These are phyloP conservation scores for Vitis hybrid DNA, from an alignment of 177 flowering plant species.

Conservation along the genomic window DNA sequence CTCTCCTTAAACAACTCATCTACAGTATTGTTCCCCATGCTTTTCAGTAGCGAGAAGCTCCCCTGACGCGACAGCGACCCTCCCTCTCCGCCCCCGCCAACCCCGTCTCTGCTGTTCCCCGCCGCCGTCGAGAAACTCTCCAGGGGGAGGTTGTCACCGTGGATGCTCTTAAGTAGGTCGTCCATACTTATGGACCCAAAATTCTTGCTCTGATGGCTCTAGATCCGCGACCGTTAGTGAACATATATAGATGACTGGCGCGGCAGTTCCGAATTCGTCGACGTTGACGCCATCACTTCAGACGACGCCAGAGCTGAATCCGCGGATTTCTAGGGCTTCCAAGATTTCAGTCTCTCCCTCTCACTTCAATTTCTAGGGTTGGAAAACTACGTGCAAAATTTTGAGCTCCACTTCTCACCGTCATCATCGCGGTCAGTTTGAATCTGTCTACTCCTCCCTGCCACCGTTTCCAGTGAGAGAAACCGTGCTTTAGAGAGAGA, in stretches of 20 bases:
- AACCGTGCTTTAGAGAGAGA: no score
- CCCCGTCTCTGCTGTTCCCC: neutral
- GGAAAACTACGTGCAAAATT: no score
- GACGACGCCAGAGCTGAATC: slow-evolving; percentile 41
- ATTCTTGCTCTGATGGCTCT: slow-evolving; percentile 12
- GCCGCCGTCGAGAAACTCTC: slow-evolving; percentile 6
- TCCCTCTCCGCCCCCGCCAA: neutral
- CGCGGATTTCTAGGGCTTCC: slow-evolving; percentile 10
- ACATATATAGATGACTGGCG: slow-evolving; percentile 17
- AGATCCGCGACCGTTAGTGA: slow-evolving; percentile 25
- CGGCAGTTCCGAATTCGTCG: slow-evolving; percentile 46
- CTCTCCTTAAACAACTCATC: slow-evolving; percentile 61
- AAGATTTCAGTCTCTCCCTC: neutral
- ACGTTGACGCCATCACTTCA: slow-evolving; percentile 34
- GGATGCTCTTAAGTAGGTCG: slow-evolving; percentile 42
- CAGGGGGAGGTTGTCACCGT: slow-evolving; percentile 16
- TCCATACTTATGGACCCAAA: slow-evolving; percentile 42
- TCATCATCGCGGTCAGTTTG: no score
- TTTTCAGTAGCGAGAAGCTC: neutral
- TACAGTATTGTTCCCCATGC: slow-evolving; percentile 20
- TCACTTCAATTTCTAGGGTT: no score
- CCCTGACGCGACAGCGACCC: slow-evolving; percentile 9
- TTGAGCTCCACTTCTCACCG: no score
- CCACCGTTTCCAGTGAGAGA: no score
- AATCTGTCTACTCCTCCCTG: no score